Evolutionary conservation across 345 rosid species (phyloP).

Genomic region (Eucalyptus pauciflora): DNA sequence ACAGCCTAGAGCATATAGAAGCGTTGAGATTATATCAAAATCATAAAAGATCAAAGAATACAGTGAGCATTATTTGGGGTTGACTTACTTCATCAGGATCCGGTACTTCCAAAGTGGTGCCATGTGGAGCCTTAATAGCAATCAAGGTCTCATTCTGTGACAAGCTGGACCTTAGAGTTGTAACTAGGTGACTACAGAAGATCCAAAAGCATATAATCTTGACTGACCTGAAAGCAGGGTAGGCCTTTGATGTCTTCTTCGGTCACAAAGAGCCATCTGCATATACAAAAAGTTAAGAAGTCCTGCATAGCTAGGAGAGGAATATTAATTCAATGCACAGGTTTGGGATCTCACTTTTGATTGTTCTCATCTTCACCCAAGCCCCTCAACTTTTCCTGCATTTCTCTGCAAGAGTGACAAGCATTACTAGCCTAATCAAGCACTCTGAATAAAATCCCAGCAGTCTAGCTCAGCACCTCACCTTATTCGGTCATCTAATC

Average conservation of each 20-base stretch:
- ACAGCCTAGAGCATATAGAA: conserved; percentile 38
- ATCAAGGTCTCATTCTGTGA: conserved; percentile 88
- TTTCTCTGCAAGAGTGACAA: conserved; percentile 46
- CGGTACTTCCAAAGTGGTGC: conserved; percentile 94
- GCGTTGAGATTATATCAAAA: conserved; percentile 5
- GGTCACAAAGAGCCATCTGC: conserved; percentile 84
- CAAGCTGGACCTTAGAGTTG: neutral
- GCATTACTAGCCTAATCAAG: conserved; percentile 2
- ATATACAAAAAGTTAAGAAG: conserved; percentile 4
- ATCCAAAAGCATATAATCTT: neutral
- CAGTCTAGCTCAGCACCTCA: conserved; percentile 12
- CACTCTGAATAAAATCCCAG: neutral
- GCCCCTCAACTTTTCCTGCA: conserved; percentile 63
- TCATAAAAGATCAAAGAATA: neutral
- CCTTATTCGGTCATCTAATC: conserved; percentile 82
- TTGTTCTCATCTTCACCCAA: conserved; percentile 77
- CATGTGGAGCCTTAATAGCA: conserved; percentile 97
- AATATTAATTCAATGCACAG: neutral
- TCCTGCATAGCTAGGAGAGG: neutral
- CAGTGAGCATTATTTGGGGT: neutral
- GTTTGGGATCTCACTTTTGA: conserved; percentile 37
- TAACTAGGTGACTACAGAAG: neutral
- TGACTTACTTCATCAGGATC: conserved; percentile 86
- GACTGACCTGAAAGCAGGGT: conserved; percentile 66
- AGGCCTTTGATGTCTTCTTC: conserved; percentile 84